Base-by-base conservation (phyloP, 2,329 filamentous ascomycete genomes). In the Talaromyces sp. region DNA sequence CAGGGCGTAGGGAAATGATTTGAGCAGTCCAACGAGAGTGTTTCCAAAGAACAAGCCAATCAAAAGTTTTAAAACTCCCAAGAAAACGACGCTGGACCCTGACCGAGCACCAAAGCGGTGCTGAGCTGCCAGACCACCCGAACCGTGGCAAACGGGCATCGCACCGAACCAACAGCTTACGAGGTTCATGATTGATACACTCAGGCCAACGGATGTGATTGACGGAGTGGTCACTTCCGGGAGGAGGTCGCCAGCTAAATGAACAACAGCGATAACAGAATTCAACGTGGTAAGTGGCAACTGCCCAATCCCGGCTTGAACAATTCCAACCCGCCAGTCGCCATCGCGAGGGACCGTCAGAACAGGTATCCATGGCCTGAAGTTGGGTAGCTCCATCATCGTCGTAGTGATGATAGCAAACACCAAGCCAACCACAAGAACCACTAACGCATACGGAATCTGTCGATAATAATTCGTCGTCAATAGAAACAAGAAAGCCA, bases 141-240 rank as follows among this genome's bases (percentile, higher is more conserved):
- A 92, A 5, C 93, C 93, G 73, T 98, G 95, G 72, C 95, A 98
- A 3, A 95, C 87, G 2, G 93, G 95, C 95, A 97, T 98, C 5
- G 89, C 90, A 55, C 93, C 93, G 70, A 96, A 96, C 90, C 91
- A 96, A 70, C 91, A 93, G 16, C 90, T 89, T 1, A 89, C 74
- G 3, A 97, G 79, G 72, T 98, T 98, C 86, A 96, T 96, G 1
- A 81, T 70, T 0, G 88, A 88, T 3, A 98, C 91, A 61, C 91
- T 96, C 64, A 93, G 74, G 1, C 93, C 93, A 33, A 98, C 81
- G 0, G 87, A 82, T 0, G 91, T 93, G 5, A 92, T 88, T 0
- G 86, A 86, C 0, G 92, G 91, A 0, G 87, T 80, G 0, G 84
- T 83, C 2, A 89, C 76, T 1, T 84, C 78, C 0, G 92, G 91